Base-by-base conservation (phyloP, 768 basidiomycete genomes). In the Boletus subcaerulescens region DNA sequence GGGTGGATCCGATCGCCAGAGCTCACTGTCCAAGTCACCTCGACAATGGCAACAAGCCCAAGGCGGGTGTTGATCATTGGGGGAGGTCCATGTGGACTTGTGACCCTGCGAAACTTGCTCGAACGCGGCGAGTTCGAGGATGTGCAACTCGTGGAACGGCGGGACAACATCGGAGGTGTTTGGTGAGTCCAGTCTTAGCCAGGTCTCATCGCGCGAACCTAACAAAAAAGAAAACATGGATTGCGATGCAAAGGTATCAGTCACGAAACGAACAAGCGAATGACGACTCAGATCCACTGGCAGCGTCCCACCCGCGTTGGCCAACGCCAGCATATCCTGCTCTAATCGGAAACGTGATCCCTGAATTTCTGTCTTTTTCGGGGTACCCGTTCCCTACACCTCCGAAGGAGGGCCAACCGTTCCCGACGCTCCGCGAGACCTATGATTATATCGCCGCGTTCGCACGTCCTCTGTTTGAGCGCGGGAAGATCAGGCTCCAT, bases 311-410 rank as follows among this genome's bases (percentile, higher is more conserved):
- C n/a, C 32, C 29, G 48, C 45, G 53, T 22, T 81, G 80, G 81
- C 69, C 74, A 0, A 76, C 78, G 8, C 77, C 79, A 1, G 77
- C 78, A 0, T 82, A 82, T 52, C 73, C 72, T 18, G 74, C 67
- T 6, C 61, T 82, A 48, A 74, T 82, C 38, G 79, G 80, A 22
- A 81, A 82, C 50, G 76, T 81, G 53, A 69, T 80, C 3, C 76
- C 80, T 0, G 74, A 79, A 42, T 67, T 68, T 29, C 53, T 72
- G 8, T 61, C 65, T 17, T 71, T 74, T 52, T 72, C 72, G 15
- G 58, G 58, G 20, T 9, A 51, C 20, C 65, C 66, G 11, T 74
- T 73, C 39, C 70, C 71, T 17, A 45, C 55, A 5, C 67, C 65
- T 6, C 39, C 58, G 4, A 55, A 58, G 20, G 33, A 43, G 10